Evolutionary conservation across 2,329 filamentous ascomycete species (phyloP).

Genomic region (Fusarium marasasianum): DNA sequence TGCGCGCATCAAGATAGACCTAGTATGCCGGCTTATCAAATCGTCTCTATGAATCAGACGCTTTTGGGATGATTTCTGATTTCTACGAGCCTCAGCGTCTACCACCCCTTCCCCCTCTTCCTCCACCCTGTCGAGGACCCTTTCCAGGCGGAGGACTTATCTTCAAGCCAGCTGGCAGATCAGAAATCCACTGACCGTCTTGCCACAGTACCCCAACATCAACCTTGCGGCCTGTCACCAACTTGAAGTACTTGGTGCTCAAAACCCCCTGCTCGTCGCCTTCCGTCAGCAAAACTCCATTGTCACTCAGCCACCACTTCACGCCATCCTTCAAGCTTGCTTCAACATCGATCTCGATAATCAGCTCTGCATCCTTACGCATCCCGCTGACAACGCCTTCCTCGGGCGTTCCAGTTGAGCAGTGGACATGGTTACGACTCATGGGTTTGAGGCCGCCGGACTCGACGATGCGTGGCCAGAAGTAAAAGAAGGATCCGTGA

Average conservation of each 20-base stretch:
- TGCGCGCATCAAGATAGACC: not conserved
- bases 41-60: not conserved
- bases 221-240: constrained; percentile 70
- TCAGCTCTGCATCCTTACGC: constrained; percentile 77
- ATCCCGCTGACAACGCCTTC: constrained; percentile 79
- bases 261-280: constrained; percentile 69
- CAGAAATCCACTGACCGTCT: constrained; percentile 71
- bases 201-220: constrained; percentile 74
- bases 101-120: constrained; percentile 47
- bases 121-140: constrained; percentile 54
- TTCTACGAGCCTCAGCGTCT: constrained; percentile 26
- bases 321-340: constrained; percentile 71
- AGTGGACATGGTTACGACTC: constrained; percentile 90
- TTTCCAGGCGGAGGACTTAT: constrained; percentile 59
- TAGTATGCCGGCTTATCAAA: not conserved
- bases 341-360: constrained; percentile 80
- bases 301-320: constrained; percentile 82
- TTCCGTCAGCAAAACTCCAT: constrained; percentile 77
- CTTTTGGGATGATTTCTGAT: not conserved
- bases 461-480: constrained; percentile 79
- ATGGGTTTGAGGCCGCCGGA: constrained; percentile 83
- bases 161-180: constrained; percentile 71
- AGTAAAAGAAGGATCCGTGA: constrained; percentile 88
- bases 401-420: constrained; percentile 76
- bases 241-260: constrained; percentile 73